phyloP scores from a whole-genome alignment of 139 green algal genomes.

The Haematococcus lacustris region DNA sequence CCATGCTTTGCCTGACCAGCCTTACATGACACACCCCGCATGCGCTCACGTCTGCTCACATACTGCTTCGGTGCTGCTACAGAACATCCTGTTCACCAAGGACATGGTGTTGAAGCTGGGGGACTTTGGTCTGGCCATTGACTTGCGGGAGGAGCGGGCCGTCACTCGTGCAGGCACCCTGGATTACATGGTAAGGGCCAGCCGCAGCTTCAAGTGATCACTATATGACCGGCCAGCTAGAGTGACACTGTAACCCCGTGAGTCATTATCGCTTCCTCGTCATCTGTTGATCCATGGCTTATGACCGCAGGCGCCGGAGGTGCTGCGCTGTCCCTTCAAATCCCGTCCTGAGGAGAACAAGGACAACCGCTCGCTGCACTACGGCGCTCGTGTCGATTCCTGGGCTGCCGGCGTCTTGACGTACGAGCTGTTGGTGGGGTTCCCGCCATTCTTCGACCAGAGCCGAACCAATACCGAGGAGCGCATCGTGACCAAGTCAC shows the following conservation, averaged over 20 bases:
- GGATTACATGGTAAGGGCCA: slow-evolving; percentile 40
- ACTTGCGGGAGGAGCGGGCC: slow-evolving; percentile 44
- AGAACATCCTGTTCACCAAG: slow-evolving; percentile 57
- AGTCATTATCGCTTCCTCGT: neutral
- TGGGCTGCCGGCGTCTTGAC: slow-evolving; percentile 82
- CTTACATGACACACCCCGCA: neutral
- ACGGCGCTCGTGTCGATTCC: slow-evolving; percentile 63
- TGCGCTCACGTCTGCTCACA: neutral
- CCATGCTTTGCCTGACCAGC: too few species aligned
- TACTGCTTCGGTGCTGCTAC: too few species aligned
- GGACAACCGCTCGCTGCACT: slow-evolving; percentile 46
- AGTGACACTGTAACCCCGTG: too few species aligned
- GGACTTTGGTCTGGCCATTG: slow-evolving; percentile 63
- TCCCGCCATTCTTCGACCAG: slow-evolving; percentile 70
- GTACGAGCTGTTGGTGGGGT: slow-evolving; percentile 78
- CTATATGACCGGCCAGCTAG: neutral
- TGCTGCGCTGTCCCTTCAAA: slow-evolving; percentile 58
- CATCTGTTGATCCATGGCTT: neutral
- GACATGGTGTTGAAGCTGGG: slow-evolving; percentile 47
- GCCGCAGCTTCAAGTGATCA: neutral
- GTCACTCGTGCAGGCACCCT: slow-evolving; percentile 58
- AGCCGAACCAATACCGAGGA: slow-evolving; percentile 36
- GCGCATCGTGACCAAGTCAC: slow-evolving; percentile 25
- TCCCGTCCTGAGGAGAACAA: slow-evolving; percentile 64
- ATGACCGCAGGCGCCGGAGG: slow-evolving; percentile 32